Evolutionary conservation across 148 eudicot genomes (phyloP), one percentile per base, ranked within the genome.

Genomic region (Pharnaceum exiguum): DNA sequence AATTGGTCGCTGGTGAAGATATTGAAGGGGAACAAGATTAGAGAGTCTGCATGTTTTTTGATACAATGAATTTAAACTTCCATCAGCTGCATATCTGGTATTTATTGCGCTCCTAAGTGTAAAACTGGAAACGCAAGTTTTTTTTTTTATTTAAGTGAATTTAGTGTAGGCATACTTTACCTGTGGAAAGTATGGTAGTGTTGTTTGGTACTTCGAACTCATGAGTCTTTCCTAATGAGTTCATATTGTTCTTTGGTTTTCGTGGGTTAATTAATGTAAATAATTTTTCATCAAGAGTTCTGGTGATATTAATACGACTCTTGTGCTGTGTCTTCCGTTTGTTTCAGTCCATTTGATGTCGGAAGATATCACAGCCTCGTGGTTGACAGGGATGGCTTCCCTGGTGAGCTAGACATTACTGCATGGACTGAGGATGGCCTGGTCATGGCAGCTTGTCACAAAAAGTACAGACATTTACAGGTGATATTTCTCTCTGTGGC

Each of bases 321-420:
- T 7, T 61, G 33, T 40, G 24, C 26, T 5, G 32, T 17, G 40
- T 5, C n/a, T 39, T 72, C 24, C 44, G 27, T 70, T 66, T 59
- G 36, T 69, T 42, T 58, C 85, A 94, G 96, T 66, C 99, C 99
- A 16, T 94, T 94, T 55, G 80, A 82, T 52, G 96, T 86, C 55
- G 99, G 82, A n/a, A 79, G 99, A 77, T 94, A 94, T 72, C 99
- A 94, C 57, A 94, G 99, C 72, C 99, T 94, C 57, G 99, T 94
- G 67, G 83, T 94, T 50, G 83, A 82, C 45, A 80, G 80, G 77
- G 91, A 86, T 39, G 77, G 74, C 65, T 94, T 94, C 72, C 99
- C 99, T 11, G 95, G 83, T 0, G 86, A 19, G 37, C 99, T 94
- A 45, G 99, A 94, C 76, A 77, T 93, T 47, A 89, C 96, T 8